A percentile compares a stretch with the other conserved stretches of the same genome.
Conservation (phyloP, 768 basidiomycete species). For the Panaeolus cyanescens region DNA sequence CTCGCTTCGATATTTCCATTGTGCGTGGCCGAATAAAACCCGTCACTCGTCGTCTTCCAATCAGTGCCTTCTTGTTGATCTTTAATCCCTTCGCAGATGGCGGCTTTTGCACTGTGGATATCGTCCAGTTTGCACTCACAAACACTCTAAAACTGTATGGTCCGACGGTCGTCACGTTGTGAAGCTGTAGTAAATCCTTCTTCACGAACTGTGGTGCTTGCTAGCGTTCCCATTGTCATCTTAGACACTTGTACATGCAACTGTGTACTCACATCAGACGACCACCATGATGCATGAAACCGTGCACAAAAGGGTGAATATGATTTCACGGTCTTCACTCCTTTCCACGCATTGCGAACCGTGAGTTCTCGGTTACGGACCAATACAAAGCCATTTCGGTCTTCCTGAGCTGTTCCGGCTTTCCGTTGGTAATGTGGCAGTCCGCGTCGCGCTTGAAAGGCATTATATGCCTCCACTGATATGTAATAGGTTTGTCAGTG, state of each 20-base stretch:
- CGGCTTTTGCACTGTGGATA: background rate
- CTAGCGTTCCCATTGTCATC: background rate
- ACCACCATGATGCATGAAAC: constrained; percentile 5
- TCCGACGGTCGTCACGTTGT: constrained; percentile 5
- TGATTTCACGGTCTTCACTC: background rate
- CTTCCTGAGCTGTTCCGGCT: background rate
- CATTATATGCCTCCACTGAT: no score
- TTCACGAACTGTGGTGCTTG: background rate
- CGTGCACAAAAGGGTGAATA: background rate
- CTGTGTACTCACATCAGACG: background rate
- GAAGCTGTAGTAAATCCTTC: background rate
- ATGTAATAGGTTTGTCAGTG: background rate
- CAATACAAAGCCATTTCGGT: background rate
- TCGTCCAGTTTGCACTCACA: constrained; percentile 5
- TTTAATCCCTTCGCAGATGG: background rate
- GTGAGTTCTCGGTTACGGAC: background rate
- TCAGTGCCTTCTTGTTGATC: background rate
- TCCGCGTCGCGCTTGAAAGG: no score
- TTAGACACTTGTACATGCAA: background rate
- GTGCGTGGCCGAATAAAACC: no score
- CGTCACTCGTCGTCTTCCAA: no score
- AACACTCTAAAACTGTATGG: constrained; percentile 9
- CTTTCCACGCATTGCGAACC: background rate
- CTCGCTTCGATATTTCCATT: no score
- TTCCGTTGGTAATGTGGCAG: background rate